Base-by-base conservation (phyloP, 768 basidiomycete species). In the Boletus barrowsii region DNA sequence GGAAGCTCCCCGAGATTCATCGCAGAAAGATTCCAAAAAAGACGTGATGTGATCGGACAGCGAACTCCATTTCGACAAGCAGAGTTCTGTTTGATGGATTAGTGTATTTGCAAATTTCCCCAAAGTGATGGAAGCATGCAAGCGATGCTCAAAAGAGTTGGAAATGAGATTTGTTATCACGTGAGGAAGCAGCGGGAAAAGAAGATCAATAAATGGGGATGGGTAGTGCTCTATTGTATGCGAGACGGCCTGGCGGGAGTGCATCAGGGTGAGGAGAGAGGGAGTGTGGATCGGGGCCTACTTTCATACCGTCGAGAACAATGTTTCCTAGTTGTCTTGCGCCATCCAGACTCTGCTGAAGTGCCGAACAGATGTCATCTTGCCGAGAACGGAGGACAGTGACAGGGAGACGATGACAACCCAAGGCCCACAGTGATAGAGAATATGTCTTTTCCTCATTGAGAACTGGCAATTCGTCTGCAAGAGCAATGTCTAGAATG, bases 401-500 rank as follows among this genome's bases (percentile, higher is more conserved):
- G 4, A 53, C n/a, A 3, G 83, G 79, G 10, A 87, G 70, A 42
- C 70, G 73, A 56, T 84, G 80, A 30, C 66, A 71, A 55, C 76
- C 73, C 42, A 88, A 67, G 18, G 76, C 73, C 75, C 78, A 84
- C 18, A 80, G 58, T 20, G 79, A 74, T 26, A 84, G 68, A 10
- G 75, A 72, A 54, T 73, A 70, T 9, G 75, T 78, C 62, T 82
- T 83, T 14, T 66, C 61, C 17, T 73, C 66, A 49, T 75, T 76
- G 4, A 73, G 70, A 5, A 71, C 66, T 0, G 77, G 72, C 2
- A 80, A 55, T 10, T 49, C 58, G 4, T 58, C 59, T 2, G 73
- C 62, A 18, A 65, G 67, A 24, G 75, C 72, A 22, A 86, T 69
- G 4, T 63, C 69, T 10, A 86, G 65, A 26, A 82, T 56, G 41